These are phyloP conservation scores for Syncephalastrum contaminatum DNA, from an alignment of 371 early-diverging fungal genomes.

Conservation along the genomic window DNA sequence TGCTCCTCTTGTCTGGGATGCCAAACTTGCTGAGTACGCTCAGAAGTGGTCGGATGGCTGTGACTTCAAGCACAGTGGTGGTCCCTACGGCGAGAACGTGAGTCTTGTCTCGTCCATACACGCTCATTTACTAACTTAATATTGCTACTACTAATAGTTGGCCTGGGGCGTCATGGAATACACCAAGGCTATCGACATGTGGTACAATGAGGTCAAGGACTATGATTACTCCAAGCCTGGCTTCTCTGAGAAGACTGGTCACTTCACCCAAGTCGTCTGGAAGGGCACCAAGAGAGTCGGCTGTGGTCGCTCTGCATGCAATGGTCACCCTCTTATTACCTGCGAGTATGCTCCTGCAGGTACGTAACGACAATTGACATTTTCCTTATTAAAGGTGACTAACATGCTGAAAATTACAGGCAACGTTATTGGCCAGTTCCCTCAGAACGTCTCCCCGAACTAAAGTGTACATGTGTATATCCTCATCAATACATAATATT, in stretches of 20 bases:
- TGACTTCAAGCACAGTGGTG: constrained; percentile 36
- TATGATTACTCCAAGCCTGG: constrained; percentile 38
- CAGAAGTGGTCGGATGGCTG: constrained; percentile 43
- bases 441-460: too few relatives aligned
- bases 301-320: constrained; percentile 49
- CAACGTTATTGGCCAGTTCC: too few relatives aligned
- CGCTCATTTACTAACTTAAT: too few relatives aligned
- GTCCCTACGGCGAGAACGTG: constrained; percentile 45
- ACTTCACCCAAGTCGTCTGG: constrained; percentile 59
- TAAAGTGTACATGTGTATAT: too few relatives aligned
- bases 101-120: constrained; percentile 20
- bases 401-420: too few relatives aligned
- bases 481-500: too few relatives aligned
- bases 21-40: constrained; percentile 36
- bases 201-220: constrained; percentile 45
- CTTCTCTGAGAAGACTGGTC: constrained; percentile 32
- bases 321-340: constrained; percentile 36
- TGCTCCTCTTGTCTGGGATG: constrained; percentile 40
- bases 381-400: too few relatives aligned
- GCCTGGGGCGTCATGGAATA: constrained; percentile 39
- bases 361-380: too few relatives aligned
- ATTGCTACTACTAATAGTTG: constrained; percentile 21
- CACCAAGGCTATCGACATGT: constrained; percentile 27
- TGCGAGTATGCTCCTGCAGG: constrained; percentile 38
- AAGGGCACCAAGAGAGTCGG: constrained; percentile 47